These are phyloP conservation scores for Aspergillus chevalieri DNA, from an alignment of 2,329 filamentous ascomycete genomes.

Conservation along the genomic window DNA sequence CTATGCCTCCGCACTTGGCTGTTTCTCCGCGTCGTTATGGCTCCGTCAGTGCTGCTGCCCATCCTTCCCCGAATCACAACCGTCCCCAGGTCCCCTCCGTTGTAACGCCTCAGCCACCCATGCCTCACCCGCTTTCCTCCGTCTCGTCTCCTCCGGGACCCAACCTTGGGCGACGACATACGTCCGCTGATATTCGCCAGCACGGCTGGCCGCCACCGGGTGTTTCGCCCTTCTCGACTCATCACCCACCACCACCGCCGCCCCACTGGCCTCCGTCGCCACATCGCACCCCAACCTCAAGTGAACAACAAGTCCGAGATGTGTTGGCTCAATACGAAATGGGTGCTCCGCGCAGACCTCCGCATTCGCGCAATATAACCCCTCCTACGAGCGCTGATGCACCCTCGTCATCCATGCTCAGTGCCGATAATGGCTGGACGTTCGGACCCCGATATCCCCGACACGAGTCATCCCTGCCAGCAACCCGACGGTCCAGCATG, in stretches of 20 bases:
- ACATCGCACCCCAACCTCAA: slow-evolving; percentile 44
- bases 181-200: slow-evolving; percentile 88
- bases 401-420: slow-evolving; percentile 42
- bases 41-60: slow-evolving; percentile 63
- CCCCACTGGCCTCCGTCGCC: slow-evolving; percentile 64
- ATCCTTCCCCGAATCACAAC: slow-evolving; percentile 66
- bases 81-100: slow-evolving; percentile 62
- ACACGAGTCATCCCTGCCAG: slow-evolving; percentile 44
- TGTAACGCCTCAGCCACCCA: slow-evolving; percentile 62
- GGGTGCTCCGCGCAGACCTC: slow-evolving; percentile 46
- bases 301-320: slow-evolving; percentile 59
- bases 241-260: slow-evolving; percentile 46
- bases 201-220: slow-evolving; percentile 63
- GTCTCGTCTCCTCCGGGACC: slow-evolving; percentile 53
- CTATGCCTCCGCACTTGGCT: slow-evolving; percentile 74
- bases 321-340: slow-evolving; percentile 62
- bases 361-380: slow-evolving; percentile 48
- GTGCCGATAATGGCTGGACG: slow-evolving; percentile 52
- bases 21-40: slow-evolving; percentile 76
- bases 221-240: slow-evolving; percentile 61
- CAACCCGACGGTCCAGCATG: slow-evolving; percentile 65
- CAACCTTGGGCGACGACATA: slow-evolving; percentile 77
- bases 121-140: slow-evolving; percentile 56
- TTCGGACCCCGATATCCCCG: slow-evolving; percentile 39
- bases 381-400: slow-evolving; percentile 47